Base-by-base conservation (phyloP, 2,329 filamentous ascomycete species). In the Dryadomyces quercus-mongolicae region DNA sequence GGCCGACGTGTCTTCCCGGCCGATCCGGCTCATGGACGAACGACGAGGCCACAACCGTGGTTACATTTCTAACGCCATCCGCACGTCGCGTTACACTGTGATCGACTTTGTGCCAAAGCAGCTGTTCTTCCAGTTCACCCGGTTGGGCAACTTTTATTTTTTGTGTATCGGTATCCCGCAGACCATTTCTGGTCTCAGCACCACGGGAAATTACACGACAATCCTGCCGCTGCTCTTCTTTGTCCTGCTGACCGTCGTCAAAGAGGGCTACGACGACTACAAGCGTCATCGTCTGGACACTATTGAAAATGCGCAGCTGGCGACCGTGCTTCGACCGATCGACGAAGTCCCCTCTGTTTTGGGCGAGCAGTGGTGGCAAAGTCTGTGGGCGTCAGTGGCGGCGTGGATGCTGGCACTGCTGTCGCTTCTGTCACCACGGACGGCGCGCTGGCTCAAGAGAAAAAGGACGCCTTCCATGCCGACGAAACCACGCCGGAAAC, bases 41-140 rank as follows among this genome's bases (percentile, higher is more conserved):
- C 71, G 76, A 54, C 74, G 75, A 31, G 75, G 74, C 46, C 73
- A 74, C 31, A 75, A 73, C 43, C 67, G 69, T 45, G 60, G 70
- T 7, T 81, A 74, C 64, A 64, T 80, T 48, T 74, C 74, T 53
- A 81, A 81, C 66, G 81, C 76, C 60, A 92, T 95, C 59, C 82
- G 88, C 45, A 92, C 87, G 0, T 89, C 86, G 59, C 82, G 89
- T 49, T 95, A 95, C 66, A 93, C 84, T 20, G 68, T 88, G 2
- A 90, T 84, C 76, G 86, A 91, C 66, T 95, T 95, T 65, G 68
- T 95, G 15, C 90, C 89, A 2, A 87, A 88, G 58, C 90, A 95
- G 65, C 67, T 95, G 16, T 77, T 91, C 56, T 90, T 89, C 54
- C 89, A 95, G 63, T 93, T 93, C 64, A 87, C 87, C 8, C 86